Conservation (phyloP, 805 yeast species). For the Candida silvicultrix region DNA sequence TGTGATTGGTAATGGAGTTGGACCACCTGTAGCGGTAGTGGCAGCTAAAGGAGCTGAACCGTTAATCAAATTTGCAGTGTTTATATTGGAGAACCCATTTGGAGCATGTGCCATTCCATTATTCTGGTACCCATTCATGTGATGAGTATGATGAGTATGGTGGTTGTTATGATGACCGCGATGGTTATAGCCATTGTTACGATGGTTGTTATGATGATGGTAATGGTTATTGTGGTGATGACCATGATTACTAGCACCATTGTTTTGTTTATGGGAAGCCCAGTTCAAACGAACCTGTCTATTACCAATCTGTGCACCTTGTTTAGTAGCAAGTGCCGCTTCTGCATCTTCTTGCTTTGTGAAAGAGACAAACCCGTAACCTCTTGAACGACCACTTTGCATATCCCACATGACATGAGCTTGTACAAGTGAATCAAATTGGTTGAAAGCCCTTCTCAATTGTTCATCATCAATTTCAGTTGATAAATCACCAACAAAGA, state of each 20-base stretch:
- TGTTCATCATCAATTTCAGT: conserved; percentile 78
- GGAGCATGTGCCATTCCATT: neutral
- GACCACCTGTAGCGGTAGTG: neutral
- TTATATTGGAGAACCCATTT: neutral
- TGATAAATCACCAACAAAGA: conserved; percentile 83
- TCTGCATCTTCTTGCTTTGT: conserved; percentile 63
- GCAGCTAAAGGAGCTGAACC: neutral
- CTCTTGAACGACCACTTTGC: conserved; percentile 88
- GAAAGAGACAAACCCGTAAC: conserved; percentile 87
- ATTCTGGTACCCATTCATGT: conserved; percentile 2
- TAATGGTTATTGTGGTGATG: conserved; percentile 5
- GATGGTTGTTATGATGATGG: conserved; percentile 5
- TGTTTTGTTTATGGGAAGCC: conserved; percentile 67
- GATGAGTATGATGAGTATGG: conserved; percentile 4
- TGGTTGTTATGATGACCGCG: conserved; percentile 5
- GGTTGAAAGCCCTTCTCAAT: conserved; percentile 48
- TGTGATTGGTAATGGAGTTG: conserved; percentile 1
- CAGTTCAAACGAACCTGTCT: conserved; percentile 80
- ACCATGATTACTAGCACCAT: conserved; percentile 7
- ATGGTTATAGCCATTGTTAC: conserved; percentile 1
- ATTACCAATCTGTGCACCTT: conserved; percentile 66
- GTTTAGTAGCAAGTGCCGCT: conserved; percentile 63
- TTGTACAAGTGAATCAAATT: conserved; percentile 57
- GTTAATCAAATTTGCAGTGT: neutral
- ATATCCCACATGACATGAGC: conserved; percentile 98